Conservation (phyloP, 306 rosid genomes). For the Quercus alba region DNA sequence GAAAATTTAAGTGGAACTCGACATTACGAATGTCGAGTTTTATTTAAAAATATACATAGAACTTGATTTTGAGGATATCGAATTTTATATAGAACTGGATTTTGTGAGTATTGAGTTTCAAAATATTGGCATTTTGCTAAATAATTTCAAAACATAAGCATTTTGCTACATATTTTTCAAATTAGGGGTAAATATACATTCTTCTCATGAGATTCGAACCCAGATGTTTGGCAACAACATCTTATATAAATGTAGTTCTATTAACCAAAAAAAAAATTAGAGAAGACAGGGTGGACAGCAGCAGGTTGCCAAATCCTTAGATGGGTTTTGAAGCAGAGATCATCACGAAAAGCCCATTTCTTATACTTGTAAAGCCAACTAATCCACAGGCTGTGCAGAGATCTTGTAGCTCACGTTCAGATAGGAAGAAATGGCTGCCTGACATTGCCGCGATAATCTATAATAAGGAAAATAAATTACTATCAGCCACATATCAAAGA, state of each 20-base stretch:
- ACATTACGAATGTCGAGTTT: too few relatives aligned
- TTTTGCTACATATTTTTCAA: too few relatives aligned
- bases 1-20: too few relatives aligned
- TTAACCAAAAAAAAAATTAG: background rate
- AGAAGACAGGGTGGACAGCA: background rate
- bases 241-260: background rate
- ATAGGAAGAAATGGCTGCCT: conserved; percentile 48
- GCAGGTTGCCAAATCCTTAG: conserved; percentile 31
- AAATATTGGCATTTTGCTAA: too few relatives aligned
- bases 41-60: too few relatives aligned
- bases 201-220: too few relatives aligned
- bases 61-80: too few relatives aligned
- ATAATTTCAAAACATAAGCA: too few relatives aligned
- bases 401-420: conserved; percentile 79
- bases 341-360: conserved; percentile 76
- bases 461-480: conserved; percentile 6
- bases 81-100: too few relatives aligned
- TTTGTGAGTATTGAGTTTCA: too few relatives aligned
- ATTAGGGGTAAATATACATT: too few relatives aligned
- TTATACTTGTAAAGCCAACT: conserved; percentile 48
- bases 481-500: conserved; percentile 8
- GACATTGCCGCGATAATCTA: conserved; percentile 46
- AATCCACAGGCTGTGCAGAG: conserved; percentile 75
- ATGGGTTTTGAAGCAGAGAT: conserved; percentile 73
- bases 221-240: background rate